These are phyloP conservation scores for Cryptococcus hybrid DNA, from an alignment of 1,284 basidiomycete species.

Conservation along the genomic window DNA sequence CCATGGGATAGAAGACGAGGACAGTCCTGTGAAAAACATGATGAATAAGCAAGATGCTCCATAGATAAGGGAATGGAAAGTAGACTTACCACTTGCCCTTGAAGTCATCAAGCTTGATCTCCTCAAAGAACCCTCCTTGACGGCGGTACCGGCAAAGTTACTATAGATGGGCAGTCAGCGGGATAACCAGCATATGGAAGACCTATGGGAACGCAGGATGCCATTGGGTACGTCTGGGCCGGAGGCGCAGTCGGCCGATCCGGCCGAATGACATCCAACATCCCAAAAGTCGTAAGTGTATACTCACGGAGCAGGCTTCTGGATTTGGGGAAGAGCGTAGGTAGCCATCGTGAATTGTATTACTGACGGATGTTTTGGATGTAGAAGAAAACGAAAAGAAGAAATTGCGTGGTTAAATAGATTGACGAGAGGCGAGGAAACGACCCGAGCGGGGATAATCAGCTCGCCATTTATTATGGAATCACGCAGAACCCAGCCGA, in stretches of 20 bases:
- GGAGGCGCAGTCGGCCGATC: not conserved
- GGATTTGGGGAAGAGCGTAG: constrained; percentile 33
- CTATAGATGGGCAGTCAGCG: constrained; percentile 11
- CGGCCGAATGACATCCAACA: not conserved
- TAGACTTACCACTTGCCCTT: constrained; percentile 71
- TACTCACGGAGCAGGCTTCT: constrained; percentile 48
- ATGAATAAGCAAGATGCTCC: not conserved
- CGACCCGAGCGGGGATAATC: too few relatives aligned
- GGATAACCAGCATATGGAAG: not conserved
- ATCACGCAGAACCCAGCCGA: too few relatives aligned
- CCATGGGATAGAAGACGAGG: constrained; percentile 77
- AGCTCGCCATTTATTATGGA: too few relatives aligned
- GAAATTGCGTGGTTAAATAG: too few relatives aligned
- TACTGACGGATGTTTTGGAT: too few relatives aligned
- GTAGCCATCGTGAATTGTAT: constrained; percentile 8
- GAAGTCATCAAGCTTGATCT: constrained; percentile 69
- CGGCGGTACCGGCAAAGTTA: constrained; percentile 68
- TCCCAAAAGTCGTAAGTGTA: not conserved
- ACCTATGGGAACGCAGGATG: not conserved
- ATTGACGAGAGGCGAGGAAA: too few relatives aligned
- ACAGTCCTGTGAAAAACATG: constrained; percentile 60
- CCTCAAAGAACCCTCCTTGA: constrained; percentile 70
- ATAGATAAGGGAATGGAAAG: not conserved
- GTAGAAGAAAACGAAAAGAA: too few relatives aligned
- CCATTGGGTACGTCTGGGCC: not conserved